phyloP scores from a whole-genome alignment of 2,329 filamentous ascomycete genomes.

The Blastomyces silverae region DNA sequence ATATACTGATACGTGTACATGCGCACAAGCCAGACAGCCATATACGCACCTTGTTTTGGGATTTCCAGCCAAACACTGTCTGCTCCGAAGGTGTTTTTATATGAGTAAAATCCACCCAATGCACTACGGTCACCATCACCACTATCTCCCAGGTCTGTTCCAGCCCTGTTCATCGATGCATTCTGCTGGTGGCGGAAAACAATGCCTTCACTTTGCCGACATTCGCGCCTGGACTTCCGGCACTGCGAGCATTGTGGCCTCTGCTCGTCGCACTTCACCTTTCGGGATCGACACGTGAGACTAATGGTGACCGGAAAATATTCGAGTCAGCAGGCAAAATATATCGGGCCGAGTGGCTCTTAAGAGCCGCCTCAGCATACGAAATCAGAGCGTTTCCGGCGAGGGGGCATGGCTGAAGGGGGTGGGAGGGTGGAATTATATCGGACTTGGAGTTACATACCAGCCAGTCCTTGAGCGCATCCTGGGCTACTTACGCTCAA shows the following conservation, averaged over 20 bases:
- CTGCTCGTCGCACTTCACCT: constrained; percentile 60
- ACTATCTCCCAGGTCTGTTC: constrained; percentile 28
- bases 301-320: constrained; percentile 25
- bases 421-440: no score
- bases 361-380: neutral
- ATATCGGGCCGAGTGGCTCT: no score
- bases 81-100: constrained; percentile 58
- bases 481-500: constrained; percentile 7
- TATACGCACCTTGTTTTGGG: constrained; percentile 50
- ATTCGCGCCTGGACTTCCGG: constrained; percentile 54
- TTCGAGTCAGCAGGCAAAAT: neutral
- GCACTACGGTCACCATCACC: constrained; percentile 38
- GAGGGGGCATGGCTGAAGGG: neutral
- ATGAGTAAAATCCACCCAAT: constrained; percentile 57
- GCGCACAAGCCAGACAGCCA: neutral
- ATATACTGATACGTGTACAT: neutral
- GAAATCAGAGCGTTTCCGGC: neutral
- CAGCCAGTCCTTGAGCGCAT: constrained; percentile 43
- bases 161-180: constrained; percentile 56
- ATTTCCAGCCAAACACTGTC: constrained; percentile 58
- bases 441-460: constrained; percentile 27
- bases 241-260: constrained; percentile 57
- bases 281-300: constrained; percentile 53
- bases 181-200: constrained; percentile 64
- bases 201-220: constrained; percentile 55